Base-by-base conservation (phyloP, 106 monocot species). In the Dendrobium catenatum region DNA sequence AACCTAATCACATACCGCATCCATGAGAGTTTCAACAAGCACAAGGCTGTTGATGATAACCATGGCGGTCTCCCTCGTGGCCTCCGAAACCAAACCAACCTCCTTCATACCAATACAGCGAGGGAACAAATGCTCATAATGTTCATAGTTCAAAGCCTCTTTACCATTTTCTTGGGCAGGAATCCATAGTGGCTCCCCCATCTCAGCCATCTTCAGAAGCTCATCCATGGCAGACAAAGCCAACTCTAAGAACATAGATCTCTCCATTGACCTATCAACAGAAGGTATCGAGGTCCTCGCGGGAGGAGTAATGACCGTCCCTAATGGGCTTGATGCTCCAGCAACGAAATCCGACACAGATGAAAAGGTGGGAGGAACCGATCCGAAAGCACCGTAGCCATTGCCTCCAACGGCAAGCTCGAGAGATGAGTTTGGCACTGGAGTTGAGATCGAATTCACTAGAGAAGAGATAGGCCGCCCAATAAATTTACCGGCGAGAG, bases 21-120 rank as follows among this genome's bases (percentile, higher is more conserved):
- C 94, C 92, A 98, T 94, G 82, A 98, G 88, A 47, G 91, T 88
- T 64, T 94, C 94, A 20, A 92, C 97, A 49, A 98, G 88, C 2
- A 88, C 89, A 11, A 86, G 41, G 81, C 89, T 89, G 79, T 89
- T 91, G 78, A 98, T 87, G 75, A 93, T 89, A 58, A 93, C 92
- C 10, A 89, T 80, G 29, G 85, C 94, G 0, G 85, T 87, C 66
- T 92, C 94, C 79, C 89, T 90, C 5, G 97, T 89, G 0, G 92
- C 97, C 85, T 98, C 97, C 1, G 89, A 81, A 9, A 87, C 86
- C 42, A 91, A 91, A 4, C 86, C 92, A 9, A 46, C 81, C 6
- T 88, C 90, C 77, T 86, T 94, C 37, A 79, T 2, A 2, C 90
- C 90, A 13, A 83, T 75, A 77, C 87, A 89, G 0, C 83, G 84